Evolutionary conservation across 805 yeast species (phyloP), one percentile per base, ranked within the genome.

Genomic region (Millerozyma acaciae): DNA sequence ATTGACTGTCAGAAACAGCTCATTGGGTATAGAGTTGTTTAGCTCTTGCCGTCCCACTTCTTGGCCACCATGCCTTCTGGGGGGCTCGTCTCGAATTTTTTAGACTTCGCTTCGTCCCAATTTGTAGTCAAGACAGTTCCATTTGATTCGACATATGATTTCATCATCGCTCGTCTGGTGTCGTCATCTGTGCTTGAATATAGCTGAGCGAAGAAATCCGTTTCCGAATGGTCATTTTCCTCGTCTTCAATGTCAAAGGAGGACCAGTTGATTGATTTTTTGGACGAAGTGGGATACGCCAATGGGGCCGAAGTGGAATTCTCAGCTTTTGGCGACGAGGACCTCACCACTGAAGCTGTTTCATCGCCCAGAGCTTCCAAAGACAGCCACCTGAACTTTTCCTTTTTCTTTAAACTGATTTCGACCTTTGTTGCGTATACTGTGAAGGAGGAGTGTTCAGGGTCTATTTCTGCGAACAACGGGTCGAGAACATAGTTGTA

Each of bases 91-190:
- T 80, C 83, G 27, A 82, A 83, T 14, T 56, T 68, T 38, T 76
- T 77, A 35, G 73, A 67, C 23, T 75, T 67, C 2, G 94, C 97
- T 39, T 87, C 95, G 8, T 63, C 73, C 99, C 99, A 93, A 52
- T 86, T 84, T 4, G 98, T 93, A 28, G 95, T 85, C 38, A 93
- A 65, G 2, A 95, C 77, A 0, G 98, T 93, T 14, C 99, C 99
- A 47, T 84, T 83, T 46, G 95, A 84, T 59, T 93, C 96, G n/a
- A 77, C 69, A 49, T 75, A 93, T 33, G 96, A 85, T 62, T 93
- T 93, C 95, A 86, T 83, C 97, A 93, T 93, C 2, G 99, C 99
- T 32, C 94, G 69, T 45, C 68, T 68, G 1, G 95, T 81, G 48
- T 93, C 96, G 6, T 84, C 93, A 52, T 88, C 95, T 0, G 95